Conservation (phyloP, 139 green algal genomes). For the Ettlia oleoabundans region DNA sequence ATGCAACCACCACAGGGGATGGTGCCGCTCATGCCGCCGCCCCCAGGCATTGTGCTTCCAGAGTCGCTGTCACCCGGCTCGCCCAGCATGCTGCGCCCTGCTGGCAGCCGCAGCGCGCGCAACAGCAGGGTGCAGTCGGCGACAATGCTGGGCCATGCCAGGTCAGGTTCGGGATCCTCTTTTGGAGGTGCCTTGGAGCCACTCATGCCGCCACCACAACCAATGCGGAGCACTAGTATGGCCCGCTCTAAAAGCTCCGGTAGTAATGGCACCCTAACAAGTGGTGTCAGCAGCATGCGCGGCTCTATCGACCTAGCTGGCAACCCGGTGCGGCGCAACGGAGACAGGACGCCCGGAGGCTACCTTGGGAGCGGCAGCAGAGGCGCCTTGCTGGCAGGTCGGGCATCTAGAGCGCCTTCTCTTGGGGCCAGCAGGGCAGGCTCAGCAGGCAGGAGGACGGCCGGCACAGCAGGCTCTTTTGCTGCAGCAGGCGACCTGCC, state of each 20-base stretch:
- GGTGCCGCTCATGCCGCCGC: slow-evolving; percentile 1
- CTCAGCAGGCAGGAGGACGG: slow-evolving; percentile 12
- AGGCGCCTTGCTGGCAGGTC: slow-evolving; percentile 1
- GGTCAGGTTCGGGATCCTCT: too few relatives aligned
- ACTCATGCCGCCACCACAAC: not conserved
- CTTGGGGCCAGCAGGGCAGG: not conserved
- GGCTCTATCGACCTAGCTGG: not conserved
- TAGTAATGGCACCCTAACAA: not conserved
- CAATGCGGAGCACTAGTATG: not conserved
- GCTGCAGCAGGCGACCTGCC: not conserved
- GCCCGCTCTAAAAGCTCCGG: too few relatives aligned
- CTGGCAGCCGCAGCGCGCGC: not conserved
- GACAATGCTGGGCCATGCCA: not conserved
- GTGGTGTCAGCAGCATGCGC: slow-evolving; percentile 5
- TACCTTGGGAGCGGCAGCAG: not conserved
- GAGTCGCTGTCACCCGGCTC: slow-evolving; percentile 24
- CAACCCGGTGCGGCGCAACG: not conserved
- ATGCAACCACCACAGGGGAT: not conserved
- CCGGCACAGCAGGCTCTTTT: not conserved
- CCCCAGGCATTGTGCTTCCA: slow-evolving; percentile 21
- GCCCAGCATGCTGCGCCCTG: not conserved
- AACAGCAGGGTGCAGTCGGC: slow-evolving; percentile 22
- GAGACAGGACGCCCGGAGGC: not conserved
- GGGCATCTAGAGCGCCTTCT: not conserved
- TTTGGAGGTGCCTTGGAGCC: slow-evolving; percentile 6